Percentiles rank a stretch among this genome's conserved stretches.
Evolutionary conservation across 768 basidiomycete genomes (phyloP).

Genomic region (Leccinellum albellum): DNA sequence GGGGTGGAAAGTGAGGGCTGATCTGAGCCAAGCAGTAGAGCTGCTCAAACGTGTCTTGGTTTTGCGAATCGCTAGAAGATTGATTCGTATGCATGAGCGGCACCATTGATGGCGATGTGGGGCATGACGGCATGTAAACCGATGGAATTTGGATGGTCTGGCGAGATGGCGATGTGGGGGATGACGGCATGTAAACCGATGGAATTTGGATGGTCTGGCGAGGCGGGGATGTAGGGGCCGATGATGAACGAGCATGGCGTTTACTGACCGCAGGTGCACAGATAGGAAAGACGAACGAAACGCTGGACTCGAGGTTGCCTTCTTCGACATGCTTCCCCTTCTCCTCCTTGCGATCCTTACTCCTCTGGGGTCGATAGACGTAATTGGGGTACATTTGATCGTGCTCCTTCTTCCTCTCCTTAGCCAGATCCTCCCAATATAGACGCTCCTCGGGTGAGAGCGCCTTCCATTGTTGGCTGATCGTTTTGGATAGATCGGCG

Average conservation of each 20-base stretch:
- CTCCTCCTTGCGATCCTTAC: constrained; percentile 44
- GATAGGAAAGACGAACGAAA: constrained; percentile 42
- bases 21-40: constrained; percentile 3
- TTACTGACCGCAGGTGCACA: constrained; percentile 38
- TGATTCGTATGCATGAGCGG: constrained; percentile 51
- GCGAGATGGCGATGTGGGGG: constrained; percentile 62
- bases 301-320: constrained; percentile 49
- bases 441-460: constrained; percentile 61
- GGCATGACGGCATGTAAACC: constrained; percentile 34
- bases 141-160: constrained; percentile 69
- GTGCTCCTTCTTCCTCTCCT: constrained; percentile 78
- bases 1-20: neutral
- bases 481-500: constrained; percentile 76
- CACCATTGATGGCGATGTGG: constrained; percentile 52
- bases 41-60: constrained; percentile 34
- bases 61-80: constrained; percentile 27
- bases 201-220: constrained; percentile 70
- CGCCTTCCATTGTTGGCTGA: constrained; percentile 76
- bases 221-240: constrained; percentile 63
- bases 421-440: constrained; percentile 73
- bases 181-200: constrained; percentile 27
- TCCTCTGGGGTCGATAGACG: constrained; percentile 75
- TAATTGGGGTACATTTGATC: constrained; percentile 72
- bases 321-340: constrained; percentile 39
- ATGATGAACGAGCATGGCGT: constrained; percentile 44